Percentiles rank a stretch among this genome's conserved stretches.
Evolutionary conservation across 495 filamentous ascomycete species (phyloP).

Genomic region (Aspergillus nidulans): DNA sequence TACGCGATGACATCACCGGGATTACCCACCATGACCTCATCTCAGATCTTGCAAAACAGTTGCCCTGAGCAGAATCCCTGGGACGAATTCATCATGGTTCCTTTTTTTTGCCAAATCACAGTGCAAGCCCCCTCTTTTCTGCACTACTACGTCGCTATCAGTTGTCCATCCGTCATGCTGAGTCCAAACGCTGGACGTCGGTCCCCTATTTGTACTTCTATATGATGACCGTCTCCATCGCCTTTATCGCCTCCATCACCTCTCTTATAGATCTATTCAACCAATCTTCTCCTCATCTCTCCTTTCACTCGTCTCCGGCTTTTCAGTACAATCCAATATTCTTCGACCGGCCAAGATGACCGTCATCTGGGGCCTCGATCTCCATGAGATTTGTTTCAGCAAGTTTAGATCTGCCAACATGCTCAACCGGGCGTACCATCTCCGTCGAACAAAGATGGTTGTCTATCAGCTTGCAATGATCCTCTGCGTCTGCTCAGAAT

Average conservation of each 20-base stretch:
- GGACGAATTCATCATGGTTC: not conserved
- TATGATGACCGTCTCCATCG: too few species aligned
- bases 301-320: too few species aligned
- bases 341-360: constrained; percentile 32
- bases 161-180: too few species aligned
- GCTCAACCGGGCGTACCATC: constrained; percentile 46
- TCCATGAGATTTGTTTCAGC: constrained; percentile 46
- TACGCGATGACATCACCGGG: not conserved
- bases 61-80: not conserved
- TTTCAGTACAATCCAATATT: too few species aligned
- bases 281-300: too few species aligned
- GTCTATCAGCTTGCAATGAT: constrained; percentile 53
- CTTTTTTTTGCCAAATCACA: not conserved
- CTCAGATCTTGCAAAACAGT: not conserved
- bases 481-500: constrained; percentile 48
- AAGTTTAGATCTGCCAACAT: constrained; percentile 49
- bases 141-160: too few species aligned
- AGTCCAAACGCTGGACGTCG: too few species aligned
- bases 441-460: constrained; percentile 49
- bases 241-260: too few species aligned
- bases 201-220: too few species aligned
- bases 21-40: not conserved
- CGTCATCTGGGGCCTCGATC: constrained; percentile 50
- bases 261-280: too few species aligned
- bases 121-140: not conserved